phyloP scores from a whole-genome alignment of 2,329 filamentous ascomycete genomes.

The Endocalyx cinctus region DNA sequence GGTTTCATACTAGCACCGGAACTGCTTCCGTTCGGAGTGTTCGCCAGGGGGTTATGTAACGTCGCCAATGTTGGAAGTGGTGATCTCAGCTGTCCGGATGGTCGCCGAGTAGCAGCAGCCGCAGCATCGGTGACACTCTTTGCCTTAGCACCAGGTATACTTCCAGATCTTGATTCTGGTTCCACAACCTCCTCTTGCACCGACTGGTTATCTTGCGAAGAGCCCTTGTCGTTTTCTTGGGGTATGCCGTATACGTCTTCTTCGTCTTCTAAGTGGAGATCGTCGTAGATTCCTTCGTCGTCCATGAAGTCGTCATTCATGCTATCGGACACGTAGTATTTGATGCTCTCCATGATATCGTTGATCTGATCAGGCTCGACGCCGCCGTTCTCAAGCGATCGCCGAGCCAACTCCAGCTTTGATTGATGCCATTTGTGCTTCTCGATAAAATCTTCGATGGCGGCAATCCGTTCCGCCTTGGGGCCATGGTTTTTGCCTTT shows the following conservation, averaged over 20 bases:
- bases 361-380: conserved; percentile 83
- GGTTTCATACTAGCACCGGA: conserved; percentile 78
- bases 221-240: conserved; percentile 77
- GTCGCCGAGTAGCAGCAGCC: conserved; percentile 55
- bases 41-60: conserved; percentile 68
- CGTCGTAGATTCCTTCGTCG: conserved; percentile 93
- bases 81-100: conserved; percentile 90
- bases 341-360: conserved; percentile 86
- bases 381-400: conserved; percentile 87
- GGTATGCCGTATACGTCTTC: conserved; percentile 81
- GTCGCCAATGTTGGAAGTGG: conserved; percentile 90
- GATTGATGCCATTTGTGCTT: conserved; percentile 95
- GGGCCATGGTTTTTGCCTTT: conserved; percentile 84
- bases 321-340: conserved; percentile 90
- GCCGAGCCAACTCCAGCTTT: conserved; percentile 85
- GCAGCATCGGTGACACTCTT: conserved; percentile 55
- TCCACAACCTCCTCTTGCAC: conserved; percentile 79
- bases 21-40: conserved; percentile 51
- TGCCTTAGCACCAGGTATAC: conserved; percentile 47
- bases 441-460: conserved; percentile 80
- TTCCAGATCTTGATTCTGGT: conserved; percentile 40
- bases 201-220: conserved; percentile 93
- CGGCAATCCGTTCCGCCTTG: conserved; percentile 83
- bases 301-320: conserved; percentile 87
- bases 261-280: conserved; percentile 86